phyloP scores from a whole-genome alignment of 805 yeast species.

The Komagataella pastoris region DNA sequence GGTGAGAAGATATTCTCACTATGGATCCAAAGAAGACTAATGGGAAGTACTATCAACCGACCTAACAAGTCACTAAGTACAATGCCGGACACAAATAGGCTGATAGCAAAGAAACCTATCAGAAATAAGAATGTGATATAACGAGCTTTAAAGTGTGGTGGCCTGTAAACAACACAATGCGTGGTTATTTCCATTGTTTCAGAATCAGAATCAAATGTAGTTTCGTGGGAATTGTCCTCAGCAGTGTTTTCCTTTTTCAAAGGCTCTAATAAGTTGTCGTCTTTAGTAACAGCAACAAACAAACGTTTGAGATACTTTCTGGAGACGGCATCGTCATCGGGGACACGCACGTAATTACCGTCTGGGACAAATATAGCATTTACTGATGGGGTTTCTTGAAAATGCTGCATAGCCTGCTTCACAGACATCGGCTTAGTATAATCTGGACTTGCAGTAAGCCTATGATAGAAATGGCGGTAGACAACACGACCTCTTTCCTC shows the following conservation, averaged over 20 bases:
- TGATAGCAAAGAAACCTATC: not conserved
- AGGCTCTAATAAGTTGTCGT: conserved; percentile 45
- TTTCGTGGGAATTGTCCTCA: conserved; percentile 8
- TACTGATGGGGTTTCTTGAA: conserved; percentile 24
- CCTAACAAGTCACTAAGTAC: not conserved
- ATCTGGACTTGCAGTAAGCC: conserved; percentile 37
- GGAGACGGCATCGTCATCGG: conserved; percentile 67
- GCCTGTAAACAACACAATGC: conserved; percentile 74
- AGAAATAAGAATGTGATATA: not conserved
- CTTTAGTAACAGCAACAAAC: conserved; percentile 75
- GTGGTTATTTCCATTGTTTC: conserved; percentile 19
- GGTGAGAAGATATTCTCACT: not conserved
- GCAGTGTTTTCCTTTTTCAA: conserved; percentile 20
- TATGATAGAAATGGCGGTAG: conserved; percentile 36
- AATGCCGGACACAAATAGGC: not conserved
- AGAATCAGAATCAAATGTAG: conserved; percentile 1
- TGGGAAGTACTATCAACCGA: not conserved
- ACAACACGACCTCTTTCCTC: conserved; percentile 59
- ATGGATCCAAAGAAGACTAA: not conserved
- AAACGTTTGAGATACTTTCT: conserved; percentile 47
- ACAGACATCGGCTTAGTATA: conserved; percentile 38
- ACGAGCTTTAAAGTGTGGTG: conserved; percentile 44
- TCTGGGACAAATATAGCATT: conserved; percentile 61
- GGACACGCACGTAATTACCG: conserved; percentile 79
- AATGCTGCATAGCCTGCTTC: conserved; percentile 27